Evolutionary conservation across 140 eudicot genomes (phyloP), one percentile per base, ranked within the genome.

Genomic region (Stevia rebaudiana): DNA sequence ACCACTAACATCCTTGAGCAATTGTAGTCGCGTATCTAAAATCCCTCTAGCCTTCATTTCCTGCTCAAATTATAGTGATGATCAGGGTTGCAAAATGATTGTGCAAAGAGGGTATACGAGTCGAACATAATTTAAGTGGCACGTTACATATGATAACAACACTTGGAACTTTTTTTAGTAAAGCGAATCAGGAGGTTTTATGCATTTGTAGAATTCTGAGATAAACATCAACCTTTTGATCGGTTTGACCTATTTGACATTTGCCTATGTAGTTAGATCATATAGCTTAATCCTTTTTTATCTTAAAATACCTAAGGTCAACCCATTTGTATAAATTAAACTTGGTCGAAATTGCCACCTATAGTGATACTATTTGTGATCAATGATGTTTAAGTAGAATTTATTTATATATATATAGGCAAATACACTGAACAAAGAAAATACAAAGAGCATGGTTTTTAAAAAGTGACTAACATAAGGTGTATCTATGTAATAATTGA

Each of bases 1-100:
- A 58, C 67, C 67, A 39, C 51, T 61, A 61, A 61, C 51, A 61
- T 61, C 67, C 50, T 39, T 61, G 35, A 61, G 51, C 49, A 61
- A 40, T 61, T 61, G 67, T 11, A 61, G 21, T 21, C 67, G 67
- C 2, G 21, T 61, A 11, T 61, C 51, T 21, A 18, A 5, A 21
- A 61, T 6, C 12, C 67, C 67, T 61, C 36, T 37, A 19, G 67
- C 67, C 67, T 61, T 61, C 51, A 61, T 39, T 40, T 39, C 67
- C 67, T 61, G 51, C 12, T 61, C 50, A 39, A 11, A 39, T 9
- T 19, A 5, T 19, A 35, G 9, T 17, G 47, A 55, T 12, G 1
- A 8, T 25, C 1, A 30, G 36, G 5, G 37, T 30, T 18, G 55
- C 25, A 16, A 46, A 46, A 46, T 46, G 49, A 16, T 16, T 41